Percentiles rank a stretch among this genome's conserved stretches.
These are phyloP conservation scores for Crithidia expoeki DNA, from an alignment of 208 protist genomes.

Conservation along the genomic window DNA sequence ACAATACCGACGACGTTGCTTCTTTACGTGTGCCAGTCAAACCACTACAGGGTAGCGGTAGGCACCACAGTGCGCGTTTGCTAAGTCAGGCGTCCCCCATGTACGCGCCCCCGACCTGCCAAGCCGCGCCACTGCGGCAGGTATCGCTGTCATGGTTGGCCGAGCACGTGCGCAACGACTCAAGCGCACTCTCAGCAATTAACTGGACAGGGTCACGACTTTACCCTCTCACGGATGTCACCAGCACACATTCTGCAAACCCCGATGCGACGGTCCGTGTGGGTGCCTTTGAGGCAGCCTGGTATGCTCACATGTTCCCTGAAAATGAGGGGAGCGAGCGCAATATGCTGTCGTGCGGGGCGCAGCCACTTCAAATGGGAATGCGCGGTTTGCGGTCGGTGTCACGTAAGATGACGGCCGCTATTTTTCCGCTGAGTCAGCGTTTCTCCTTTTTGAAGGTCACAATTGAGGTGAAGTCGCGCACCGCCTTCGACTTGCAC, in stretches of 20 bases:
- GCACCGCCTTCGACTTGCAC: conserved; percentile 16
- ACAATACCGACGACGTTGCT: neutral
- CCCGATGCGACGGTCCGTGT: neutral
- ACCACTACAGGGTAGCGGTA: neutral
- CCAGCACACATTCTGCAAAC: neutral
- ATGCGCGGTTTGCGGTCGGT: neutral
- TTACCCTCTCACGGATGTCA: neutral
- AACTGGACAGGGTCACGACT: neutral
- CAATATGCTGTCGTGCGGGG: neutral
- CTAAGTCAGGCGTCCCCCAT: neutral
- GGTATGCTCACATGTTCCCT: conserved; percentile 15
- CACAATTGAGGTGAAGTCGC: conserved; percentile 1
- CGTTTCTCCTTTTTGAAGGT: conserved; percentile 6
- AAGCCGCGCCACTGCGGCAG: neutral
- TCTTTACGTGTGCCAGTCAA: neutral
- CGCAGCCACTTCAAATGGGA: neutral
- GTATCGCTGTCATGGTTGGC: conserved; percentile 1
- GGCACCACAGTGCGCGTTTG: neutral
- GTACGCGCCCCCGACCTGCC: neutral
- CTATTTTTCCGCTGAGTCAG: conserved; percentile 15
- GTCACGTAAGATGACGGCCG: neutral
- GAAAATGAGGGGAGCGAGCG: neutral
- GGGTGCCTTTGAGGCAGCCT: conserved; percentile 1
- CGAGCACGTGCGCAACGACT: conserved; percentile 10
- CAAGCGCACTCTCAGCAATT: neutral